phyloP scores from a whole-genome alignment of 2,329 filamentous ascomycete genomes.

The Orbilia ellipsospora region DNA sequence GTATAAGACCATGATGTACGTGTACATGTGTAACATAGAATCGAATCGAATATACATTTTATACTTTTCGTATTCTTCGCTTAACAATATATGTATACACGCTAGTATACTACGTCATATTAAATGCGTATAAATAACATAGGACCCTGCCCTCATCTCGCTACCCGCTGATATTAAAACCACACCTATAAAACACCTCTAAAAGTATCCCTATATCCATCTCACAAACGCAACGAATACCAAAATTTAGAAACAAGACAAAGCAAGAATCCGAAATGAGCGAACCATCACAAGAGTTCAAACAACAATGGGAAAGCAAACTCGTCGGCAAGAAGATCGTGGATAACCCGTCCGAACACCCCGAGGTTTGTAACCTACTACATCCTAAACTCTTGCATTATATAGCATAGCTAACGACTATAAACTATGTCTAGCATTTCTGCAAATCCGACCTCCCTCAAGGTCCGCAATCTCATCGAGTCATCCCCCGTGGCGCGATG shows the following conservation, averaged over 20 bases:
- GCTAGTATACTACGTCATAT: too few species aligned
- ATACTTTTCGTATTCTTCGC: background rate
- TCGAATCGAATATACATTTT: conserved; percentile 4
- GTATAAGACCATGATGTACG: too few species aligned
- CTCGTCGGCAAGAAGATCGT: conserved; percentile 9
- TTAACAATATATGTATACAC: too few species aligned
- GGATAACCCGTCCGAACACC: conserved; percentile 16
- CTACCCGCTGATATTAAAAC: too few species aligned
- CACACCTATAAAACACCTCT: too few species aligned
- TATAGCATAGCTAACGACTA: background rate
- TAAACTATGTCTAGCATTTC: conserved; percentile 43
- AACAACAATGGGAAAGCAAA: background rate
- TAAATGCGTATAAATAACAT: too few species aligned
- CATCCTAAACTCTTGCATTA: background rate
- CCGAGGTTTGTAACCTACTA: conserved; percentile 17
- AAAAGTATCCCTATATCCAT: too few species aligned
- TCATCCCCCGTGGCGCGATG: conserved; percentile 55
- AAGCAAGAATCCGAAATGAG: background rate
- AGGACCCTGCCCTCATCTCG: too few species aligned
- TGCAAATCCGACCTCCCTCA: conserved; percentile 57
- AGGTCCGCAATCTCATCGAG: conserved; percentile 50
- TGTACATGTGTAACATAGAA: too few species aligned
- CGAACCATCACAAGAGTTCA: conserved; percentile 3
- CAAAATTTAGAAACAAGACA: too few species aligned
- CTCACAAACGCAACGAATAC: too few species aligned